Percentiles rank a stretch among this genome's conserved stretches.
These are phyloP conservation scores for Kwoniella shivajii DNA, from an alignment of 1,284 basidiomycete genomes.

Conservation along the genomic window DNA sequence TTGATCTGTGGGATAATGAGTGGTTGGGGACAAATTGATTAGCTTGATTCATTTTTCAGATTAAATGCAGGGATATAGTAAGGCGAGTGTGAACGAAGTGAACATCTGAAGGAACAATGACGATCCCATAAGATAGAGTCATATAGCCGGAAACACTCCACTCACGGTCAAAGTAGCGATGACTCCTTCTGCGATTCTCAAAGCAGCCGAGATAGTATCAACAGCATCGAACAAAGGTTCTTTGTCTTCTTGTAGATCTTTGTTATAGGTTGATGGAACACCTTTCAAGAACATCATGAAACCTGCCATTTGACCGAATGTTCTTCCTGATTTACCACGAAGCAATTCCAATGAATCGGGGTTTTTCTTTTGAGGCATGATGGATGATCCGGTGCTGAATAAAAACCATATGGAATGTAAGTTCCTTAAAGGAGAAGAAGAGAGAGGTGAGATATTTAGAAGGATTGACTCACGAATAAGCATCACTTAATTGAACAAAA, in stretches of 20 bases:
- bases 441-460: background rate
- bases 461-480: conserved; percentile 71
- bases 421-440: conserved; percentile 4
- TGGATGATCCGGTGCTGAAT: conserved; percentile 89
- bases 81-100: too few relatives aligned
- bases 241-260: conserved; percentile 98
- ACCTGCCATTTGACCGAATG: conserved; percentile 97
- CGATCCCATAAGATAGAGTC: too few relatives aligned
- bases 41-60: background rate
- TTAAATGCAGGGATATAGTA: too few relatives aligned
- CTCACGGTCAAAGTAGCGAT: conserved; percentile 81
- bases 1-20: conserved; percentile 79
- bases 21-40: background rate
- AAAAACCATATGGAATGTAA: background rate
- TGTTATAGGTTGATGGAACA: conserved; percentile 97
- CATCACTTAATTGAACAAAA: conserved; percentile 91
- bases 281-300: conserved; percentile 98
- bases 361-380: conserved; percentile 99
- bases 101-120: too few relatives aligned
- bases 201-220: conserved; percentile 81
- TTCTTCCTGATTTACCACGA: conserved; percentile 89
- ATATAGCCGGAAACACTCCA: conserved; percentile 15
- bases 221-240: conserved; percentile 95
- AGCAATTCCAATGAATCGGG: conserved; percentile 93
- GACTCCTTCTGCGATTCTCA: conserved; percentile 92